Conservation (phyloP, 164 flowering plant species). For the Magnolia changhungtana region DNA sequence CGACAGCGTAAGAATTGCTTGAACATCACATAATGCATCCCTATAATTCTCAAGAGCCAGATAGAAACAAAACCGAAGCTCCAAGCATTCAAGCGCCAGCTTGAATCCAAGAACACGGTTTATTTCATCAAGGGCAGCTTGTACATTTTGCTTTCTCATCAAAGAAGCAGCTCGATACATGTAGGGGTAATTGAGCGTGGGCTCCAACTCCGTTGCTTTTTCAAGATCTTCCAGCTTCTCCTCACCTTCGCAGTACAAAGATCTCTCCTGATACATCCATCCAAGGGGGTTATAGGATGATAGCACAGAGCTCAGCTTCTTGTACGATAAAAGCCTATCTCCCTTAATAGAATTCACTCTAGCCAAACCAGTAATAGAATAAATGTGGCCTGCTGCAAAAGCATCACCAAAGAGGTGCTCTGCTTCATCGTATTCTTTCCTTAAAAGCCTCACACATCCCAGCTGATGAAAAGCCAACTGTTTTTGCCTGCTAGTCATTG, state of each 20-base stretch:
- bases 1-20: conserved; percentile 87
- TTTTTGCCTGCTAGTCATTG: conserved; percentile 58
- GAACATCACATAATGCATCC: conserved; percentile 82
- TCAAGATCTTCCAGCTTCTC: conserved; percentile 72
- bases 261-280: conserved; percentile 97
- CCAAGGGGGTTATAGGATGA: conserved; percentile 68
- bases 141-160: conserved; percentile 72
- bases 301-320: conserved; percentile 70
- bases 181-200: conserved; percentile 92
- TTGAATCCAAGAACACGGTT: conserved; percentile 86
- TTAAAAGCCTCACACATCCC: conserved; percentile 74
- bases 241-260: conserved; percentile 74
- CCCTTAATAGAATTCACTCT: conserved; percentile 61
- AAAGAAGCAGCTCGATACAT: conserved; percentile 86
- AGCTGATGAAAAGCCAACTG: conserved; percentile 76
- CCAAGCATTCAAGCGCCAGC: conserved; percentile 88
- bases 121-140: conserved; percentile 81
- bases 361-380: conserved; percentile 78
- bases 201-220: conserved; percentile 86
- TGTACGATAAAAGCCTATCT: conserved; percentile 45
- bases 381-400: conserved; percentile 68
- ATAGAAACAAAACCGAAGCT: conserved; percentile 85
- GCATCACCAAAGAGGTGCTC: conserved; percentile 66
- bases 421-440: conserved; percentile 87
- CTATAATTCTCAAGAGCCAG: conserved; percentile 76